A percentile compares a stretch with the other conserved stretches of the same genome.
Conservation (phyloP, 2,329 filamentous ascomycete genomes). For the Alternaria dauci region DNA sequence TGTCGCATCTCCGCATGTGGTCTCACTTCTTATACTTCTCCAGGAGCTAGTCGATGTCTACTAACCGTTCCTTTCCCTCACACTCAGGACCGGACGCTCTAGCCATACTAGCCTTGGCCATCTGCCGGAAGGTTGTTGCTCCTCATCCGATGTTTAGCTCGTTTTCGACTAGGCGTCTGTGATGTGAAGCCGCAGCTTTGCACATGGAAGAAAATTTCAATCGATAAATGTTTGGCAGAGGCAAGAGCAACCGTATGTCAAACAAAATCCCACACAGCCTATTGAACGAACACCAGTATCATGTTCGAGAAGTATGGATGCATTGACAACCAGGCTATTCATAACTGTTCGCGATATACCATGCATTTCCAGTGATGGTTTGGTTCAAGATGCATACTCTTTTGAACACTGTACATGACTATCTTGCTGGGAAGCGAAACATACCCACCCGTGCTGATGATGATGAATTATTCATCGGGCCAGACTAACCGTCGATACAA, state of each 20-base stretch:
- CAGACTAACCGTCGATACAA: background rate
- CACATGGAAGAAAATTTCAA: background rate
- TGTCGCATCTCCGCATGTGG: background rate
- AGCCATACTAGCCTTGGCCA: background rate
- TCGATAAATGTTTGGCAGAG: background rate
- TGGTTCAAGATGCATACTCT: background rate
- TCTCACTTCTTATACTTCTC: background rate
- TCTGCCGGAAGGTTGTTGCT: background rate
- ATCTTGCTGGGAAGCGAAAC: background rate
- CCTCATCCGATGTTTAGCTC: background rate
- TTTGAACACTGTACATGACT: background rate
- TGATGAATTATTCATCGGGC: background rate
- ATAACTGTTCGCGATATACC: background rate
- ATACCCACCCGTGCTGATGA: background rate
- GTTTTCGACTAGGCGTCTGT: background rate
- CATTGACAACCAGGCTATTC: background rate
- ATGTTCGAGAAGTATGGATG: background rate
- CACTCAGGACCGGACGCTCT: background rate
- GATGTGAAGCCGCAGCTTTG: background rate
- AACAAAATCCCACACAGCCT: background rate
- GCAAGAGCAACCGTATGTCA: background rate
- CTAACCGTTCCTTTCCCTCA: background rate
- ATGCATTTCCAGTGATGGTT: background rate
- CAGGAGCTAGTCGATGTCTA: background rate
- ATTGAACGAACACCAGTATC: background rate